These are phyloP conservation scores for Brassica juncea DNA, from an alignment of 345 rosid species.

Conservation along the genomic window DNA sequence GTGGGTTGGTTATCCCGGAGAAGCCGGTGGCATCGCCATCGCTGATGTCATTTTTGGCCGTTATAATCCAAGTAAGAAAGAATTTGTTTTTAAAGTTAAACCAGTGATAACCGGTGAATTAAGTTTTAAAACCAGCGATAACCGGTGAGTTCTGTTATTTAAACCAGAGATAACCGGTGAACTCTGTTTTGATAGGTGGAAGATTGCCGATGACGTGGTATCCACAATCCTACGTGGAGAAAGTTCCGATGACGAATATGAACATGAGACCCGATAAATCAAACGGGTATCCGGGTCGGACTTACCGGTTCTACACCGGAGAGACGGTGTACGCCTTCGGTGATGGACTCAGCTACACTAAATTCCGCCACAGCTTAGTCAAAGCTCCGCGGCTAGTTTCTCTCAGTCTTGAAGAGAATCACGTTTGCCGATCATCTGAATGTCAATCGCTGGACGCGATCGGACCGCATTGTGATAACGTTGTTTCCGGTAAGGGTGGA, in stretches of 20 bases:
- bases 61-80: conserved; percentile 77
- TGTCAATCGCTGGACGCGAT: conserved; percentile 66
- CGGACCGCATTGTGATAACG: conserved; percentile 52
- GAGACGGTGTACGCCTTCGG: conserved; percentile 82
- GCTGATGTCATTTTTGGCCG: conserved; percentile 79
- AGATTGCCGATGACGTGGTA: conserved; percentile 98
- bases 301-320: conserved; percentile 85
- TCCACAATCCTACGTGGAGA: conserved; percentile 69
- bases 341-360: conserved; percentile 77
- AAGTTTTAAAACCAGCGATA: conserved; percentile 16
- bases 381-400: conserved; percentile 62
- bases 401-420: conserved; percentile 49
- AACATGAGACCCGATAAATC: conserved; percentile 83
- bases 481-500: conserved; percentile 10
- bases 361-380: conserved; percentile 48
- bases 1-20: conserved; percentile 96
- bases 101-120: conserved; percentile 8
- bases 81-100: neutral
- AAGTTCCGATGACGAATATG: conserved; percentile 92
- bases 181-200: conserved; percentile 57
- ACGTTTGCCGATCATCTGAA: conserved; percentile 54
- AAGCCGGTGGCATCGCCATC: conserved; percentile 92
- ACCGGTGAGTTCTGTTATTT: conserved; percentile 25
- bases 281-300: conserved; percentile 86
- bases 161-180: neutral